Evolutionary conservation across 768 basidiomycete genomes (phyloP), one percentile per base, ranked within the genome.

Genomic region (Agrocybe chaxingu): DNA sequence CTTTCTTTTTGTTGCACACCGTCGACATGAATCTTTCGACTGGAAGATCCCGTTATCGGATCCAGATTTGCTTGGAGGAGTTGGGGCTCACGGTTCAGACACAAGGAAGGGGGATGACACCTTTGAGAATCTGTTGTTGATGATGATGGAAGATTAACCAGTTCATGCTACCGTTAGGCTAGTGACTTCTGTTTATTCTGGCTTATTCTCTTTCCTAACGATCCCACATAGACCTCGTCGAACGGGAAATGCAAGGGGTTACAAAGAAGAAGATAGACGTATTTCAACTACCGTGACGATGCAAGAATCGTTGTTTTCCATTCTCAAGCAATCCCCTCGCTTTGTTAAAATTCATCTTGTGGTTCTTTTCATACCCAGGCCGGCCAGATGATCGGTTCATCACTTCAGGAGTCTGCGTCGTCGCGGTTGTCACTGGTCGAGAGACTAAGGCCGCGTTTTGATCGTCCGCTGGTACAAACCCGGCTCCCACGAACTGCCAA

Each of bases 41-140:
- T 89, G 86, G 87, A 51, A 45, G 0, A 62, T 84, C 19, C 83
- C 87, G 1, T 52, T 47, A 4, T 62, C 64, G 0, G 85, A 92
- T 58, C 47, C 55, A 2, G 80, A 82, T 39, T 67, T 91, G 48
- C 65, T 89, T 35, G 65, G 65, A 1, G 89, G 86, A 0, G 69
- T 78, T 6, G 83, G 83, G 8, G 79, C 81, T 2, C 55, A 61
- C 48, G 77, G 73, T 5, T 75, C 73, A 4, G 30, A 57, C 10
- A 29, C 54, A 3, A 65, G 65, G 24, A 87, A 85, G 59, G 67
- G 70, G 10, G 86, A 91, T 54, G 85, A 87, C 45, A 81, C 79
- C 6, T 90, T 90, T 50, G 87, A 92, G 62, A 75, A 70, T n/a
- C 58, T 90, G 18, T 65, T 91, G 24, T 57, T 80, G 41, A 73